Percentiles rank a stretch among this genome's conserved stretches.
Evolutionary conservation across 2,329 filamentous ascomycete genomes (phyloP).

Genomic region (Neurospora crassa): DNA sequence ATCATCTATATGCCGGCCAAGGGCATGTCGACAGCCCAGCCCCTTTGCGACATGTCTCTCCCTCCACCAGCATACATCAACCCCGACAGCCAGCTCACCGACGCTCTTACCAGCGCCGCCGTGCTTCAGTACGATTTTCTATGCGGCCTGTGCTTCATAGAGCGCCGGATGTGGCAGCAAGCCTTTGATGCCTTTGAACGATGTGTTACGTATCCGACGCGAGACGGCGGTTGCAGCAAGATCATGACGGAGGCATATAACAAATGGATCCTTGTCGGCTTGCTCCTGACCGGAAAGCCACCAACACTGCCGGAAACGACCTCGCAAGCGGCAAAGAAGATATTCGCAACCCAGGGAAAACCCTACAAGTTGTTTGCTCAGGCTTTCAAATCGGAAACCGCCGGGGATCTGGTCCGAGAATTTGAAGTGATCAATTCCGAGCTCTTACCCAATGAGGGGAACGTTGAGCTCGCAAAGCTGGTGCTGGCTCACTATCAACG

Average conservation of each 20-base stretch:
- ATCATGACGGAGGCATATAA: slow-evolving; percentile 87
- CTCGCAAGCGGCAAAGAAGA: slow-evolving; percentile 41
- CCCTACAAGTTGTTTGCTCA: slow-evolving; percentile 63
- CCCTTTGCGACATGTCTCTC: slow-evolving; percentile 36
- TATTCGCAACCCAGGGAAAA: slow-evolving; percentile 49
- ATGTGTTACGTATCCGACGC: slow-evolving; percentile 57
- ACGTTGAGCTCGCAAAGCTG: slow-evolving; percentile 59
- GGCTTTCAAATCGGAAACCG: slow-evolving; percentile 50
- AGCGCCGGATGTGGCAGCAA: slow-evolving; percentile 49
- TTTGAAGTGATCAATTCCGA: slow-evolving; percentile 41
- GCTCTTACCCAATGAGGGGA: slow-evolving; percentile 64
- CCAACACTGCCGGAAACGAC: slow-evolving; percentile 46
- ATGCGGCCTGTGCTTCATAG: slow-evolving; percentile 56
- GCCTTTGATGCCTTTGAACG: slow-evolving; percentile 54
- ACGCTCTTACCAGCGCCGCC: slow-evolving; percentile 37
- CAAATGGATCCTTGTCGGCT: slow-evolving; percentile 73
- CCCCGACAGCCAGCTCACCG: slow-evolving; percentile 45
- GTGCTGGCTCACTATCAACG: slow-evolving; percentile 63
- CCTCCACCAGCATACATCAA: slow-evolving; percentile 50
- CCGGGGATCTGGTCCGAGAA: slow-evolving; percentile 45
- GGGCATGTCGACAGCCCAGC: slow-evolving; percentile 25
- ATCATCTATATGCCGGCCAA: slow-evolving; percentile 55
- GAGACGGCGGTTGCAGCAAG: slow-evolving; percentile 55
- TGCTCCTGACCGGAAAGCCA: slow-evolving; percentile 59
- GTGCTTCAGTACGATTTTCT: slow-evolving; percentile 60